phyloP scores from a whole-genome alignment of 2,329 filamentous ascomycete species.

The Camptophora hylomeconis region DNA sequence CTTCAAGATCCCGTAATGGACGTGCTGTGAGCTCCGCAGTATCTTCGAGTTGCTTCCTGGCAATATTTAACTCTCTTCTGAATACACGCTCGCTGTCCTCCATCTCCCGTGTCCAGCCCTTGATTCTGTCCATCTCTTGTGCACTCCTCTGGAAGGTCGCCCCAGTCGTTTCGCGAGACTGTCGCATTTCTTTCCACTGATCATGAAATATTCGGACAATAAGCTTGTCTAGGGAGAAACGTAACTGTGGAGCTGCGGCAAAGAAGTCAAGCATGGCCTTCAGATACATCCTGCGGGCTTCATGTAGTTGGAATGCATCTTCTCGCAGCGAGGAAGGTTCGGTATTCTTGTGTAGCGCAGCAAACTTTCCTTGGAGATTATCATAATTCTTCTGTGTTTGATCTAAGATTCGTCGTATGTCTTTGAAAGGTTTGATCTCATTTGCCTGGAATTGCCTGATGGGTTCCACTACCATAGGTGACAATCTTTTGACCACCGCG shows the following conservation, averaged over 20 bases:
- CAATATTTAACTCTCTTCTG: slow-evolving; percentile 63
- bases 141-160: slow-evolving; percentile 53
- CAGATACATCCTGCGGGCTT: slow-evolving; percentile 79
- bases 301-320: slow-evolving; percentile 90
- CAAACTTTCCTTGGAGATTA: slow-evolving; percentile 64
- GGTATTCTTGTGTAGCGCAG: slow-evolving; percentile 79
- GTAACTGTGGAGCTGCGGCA: slow-evolving; percentile 71
- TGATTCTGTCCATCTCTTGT: slow-evolving; percentile 77
- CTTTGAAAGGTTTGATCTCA: slow-evolving; percentile 77
- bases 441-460: slow-evolving; percentile 63
- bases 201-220: slow-evolving; percentile 75
- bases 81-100: slow-evolving; percentile 77
- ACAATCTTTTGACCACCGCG: slow-evolving; percentile 61
- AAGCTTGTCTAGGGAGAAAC: slow-evolving; percentile 71
- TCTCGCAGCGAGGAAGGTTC: slow-evolving; percentile 83
- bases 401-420: slow-evolving; percentile 64
- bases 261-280: slow-evolving; percentile 91
- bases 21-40: slow-evolving; percentile 55
- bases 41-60: slow-evolving; percentile 72
- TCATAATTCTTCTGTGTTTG: slow-evolving; percentile 75
- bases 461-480: slow-evolving; percentile 65
- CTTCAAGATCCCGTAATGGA: slow-evolving; percentile 83
- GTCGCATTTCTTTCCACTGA: slow-evolving; percentile 75
- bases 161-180: slow-evolving; percentile 51
- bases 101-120: slow-evolving; percentile 90